These are phyloP conservation scores for Ilyonectria robusta DNA, from an alignment of 2,329 filamentous ascomycete genomes.

Conservation along the genomic window DNA sequence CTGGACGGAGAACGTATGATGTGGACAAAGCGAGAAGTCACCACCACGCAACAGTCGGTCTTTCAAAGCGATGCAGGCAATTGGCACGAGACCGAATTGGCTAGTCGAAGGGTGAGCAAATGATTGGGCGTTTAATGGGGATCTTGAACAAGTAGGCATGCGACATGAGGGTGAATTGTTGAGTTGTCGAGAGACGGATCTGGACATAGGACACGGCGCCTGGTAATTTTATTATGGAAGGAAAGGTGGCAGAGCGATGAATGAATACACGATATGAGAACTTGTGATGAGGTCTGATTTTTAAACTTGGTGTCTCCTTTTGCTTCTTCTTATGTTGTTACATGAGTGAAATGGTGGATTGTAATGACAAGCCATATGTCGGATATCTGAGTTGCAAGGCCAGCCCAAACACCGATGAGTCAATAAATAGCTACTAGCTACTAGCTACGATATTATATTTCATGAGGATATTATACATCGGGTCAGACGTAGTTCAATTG, in stretches of 20 bases:
- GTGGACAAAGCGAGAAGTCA: background rate
- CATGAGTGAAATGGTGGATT: background rate
- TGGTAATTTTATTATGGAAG: background rate
- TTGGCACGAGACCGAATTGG: background rate
- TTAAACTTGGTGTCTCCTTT: too few relatives aligned
- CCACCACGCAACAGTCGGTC: background rate
- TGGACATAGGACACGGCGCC: background rate
- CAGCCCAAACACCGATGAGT: background rate
- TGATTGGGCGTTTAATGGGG: background rate
- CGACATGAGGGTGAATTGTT: background rate
- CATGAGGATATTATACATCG: background rate
- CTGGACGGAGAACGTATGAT: background rate
- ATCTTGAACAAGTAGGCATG: background rate
- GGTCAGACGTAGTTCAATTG: background rate
- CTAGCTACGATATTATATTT: background rate
- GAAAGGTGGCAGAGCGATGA: background rate
- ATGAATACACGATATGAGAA: constrained; percentile 10
- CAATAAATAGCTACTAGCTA: background rate
- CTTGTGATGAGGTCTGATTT: background rate
- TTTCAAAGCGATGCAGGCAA: background rate
- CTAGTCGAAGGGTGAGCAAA: background rate
- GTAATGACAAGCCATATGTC: background rate
- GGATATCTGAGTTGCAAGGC: background rate
- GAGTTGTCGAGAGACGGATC: background rate
- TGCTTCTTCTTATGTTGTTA: background rate